A percentile compares a stretch with the other conserved stretches of the same genome.
Conservation (phyloP, 768 basidiomycete species). For the Boletus subcaerulescens region DNA sequence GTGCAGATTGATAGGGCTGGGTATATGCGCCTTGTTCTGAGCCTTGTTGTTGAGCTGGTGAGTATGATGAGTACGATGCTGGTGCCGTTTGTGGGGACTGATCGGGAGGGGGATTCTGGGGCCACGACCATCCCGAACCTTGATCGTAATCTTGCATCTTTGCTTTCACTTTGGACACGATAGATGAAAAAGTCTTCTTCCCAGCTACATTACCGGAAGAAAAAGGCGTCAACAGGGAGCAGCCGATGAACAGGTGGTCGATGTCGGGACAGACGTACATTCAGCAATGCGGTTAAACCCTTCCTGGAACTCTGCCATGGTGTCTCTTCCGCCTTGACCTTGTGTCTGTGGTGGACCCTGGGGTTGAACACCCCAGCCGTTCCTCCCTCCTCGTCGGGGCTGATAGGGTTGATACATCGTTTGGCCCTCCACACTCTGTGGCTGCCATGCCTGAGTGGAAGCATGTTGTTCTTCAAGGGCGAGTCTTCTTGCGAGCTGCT, state of each 20-base stretch:
- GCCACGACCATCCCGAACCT: constrained; percentile 22
- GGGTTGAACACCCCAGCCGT: background rate
- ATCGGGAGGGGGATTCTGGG: constrained; percentile 4
- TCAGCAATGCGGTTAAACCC: constrained; percentile 77
- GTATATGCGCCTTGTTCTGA: constrained; percentile 1
- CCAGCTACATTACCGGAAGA: constrained; percentile 44
- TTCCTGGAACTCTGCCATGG: constrained; percentile 67
- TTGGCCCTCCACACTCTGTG: constrained; percentile 7
- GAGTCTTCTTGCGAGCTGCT: constrained; percentile 72
- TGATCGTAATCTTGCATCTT: constrained; percentile 83
- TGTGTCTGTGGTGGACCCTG: constrained; percentile 9
- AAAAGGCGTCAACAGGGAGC: background rate
- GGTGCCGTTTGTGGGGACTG: background rate
- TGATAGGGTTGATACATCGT: constrained; percentile 26
- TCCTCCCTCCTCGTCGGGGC: constrained; percentile 15
- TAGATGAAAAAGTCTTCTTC: constrained; percentile 70
- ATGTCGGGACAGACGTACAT: constrained; percentile 43
- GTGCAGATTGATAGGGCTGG: constrained; percentile 2
- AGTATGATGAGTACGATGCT: background rate
- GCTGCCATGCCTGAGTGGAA: constrained; percentile 18
- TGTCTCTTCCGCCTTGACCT: constrained; percentile 40
- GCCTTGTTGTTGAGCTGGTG: background rate
- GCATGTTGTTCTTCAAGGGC: constrained; percentile 56
- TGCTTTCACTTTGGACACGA: constrained; percentile 76
- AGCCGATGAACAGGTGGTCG: background rate